These are phyloP conservation scores for Bruguiera parviflora DNA, from an alignment of 345 rosid species.

Conservation along the genomic window DNA sequence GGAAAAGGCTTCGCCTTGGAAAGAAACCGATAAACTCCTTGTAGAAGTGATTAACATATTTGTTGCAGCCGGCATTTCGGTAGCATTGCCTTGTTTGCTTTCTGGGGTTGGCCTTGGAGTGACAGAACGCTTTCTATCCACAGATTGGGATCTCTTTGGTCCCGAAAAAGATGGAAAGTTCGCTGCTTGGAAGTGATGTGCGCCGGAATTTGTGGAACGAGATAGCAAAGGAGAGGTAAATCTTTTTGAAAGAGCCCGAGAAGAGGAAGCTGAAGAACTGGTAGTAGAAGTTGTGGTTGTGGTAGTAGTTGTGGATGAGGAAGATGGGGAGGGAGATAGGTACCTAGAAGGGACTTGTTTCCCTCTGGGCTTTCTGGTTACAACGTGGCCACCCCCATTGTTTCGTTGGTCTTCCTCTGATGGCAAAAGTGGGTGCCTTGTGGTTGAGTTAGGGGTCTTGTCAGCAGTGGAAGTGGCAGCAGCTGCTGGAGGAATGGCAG, in stretches of 20 bases:
- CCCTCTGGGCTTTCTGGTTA: slow-evolving; percentile 58
- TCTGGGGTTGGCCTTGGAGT: slow-evolving; percentile 24
- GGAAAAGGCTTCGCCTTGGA: slow-evolving; percentile 87
- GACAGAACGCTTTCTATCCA: slow-evolving; percentile 57
- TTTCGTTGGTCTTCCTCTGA: slow-evolving; percentile 29
- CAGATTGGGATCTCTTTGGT: slow-evolving; percentile 78
- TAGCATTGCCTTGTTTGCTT: slow-evolving; percentile 28
- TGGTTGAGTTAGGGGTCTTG: slow-evolving; percentile 20
- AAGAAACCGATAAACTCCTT: slow-evolving; percentile 82
- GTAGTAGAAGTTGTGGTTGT: slow-evolving; percentile 24
- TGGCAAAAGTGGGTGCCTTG: slow-evolving; percentile 33
- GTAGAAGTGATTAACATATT: slow-evolving; percentile 85
- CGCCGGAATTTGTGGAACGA: slow-evolving; percentile 39
- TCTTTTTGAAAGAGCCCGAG: slow-evolving; percentile 37
- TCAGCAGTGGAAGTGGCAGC: slow-evolving; percentile 26
- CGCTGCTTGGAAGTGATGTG: background rate
- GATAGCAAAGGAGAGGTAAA: slow-evolving; percentile 63
- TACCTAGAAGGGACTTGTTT: slow-evolving; percentile 79
- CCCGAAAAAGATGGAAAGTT: slow-evolving; percentile 19
- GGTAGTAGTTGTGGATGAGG: slow-evolving; percentile 44
- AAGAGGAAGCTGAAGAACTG: slow-evolving; percentile 39
- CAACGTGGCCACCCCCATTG: slow-evolving; percentile 16
- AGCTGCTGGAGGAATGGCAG: slow-evolving; percentile 47
- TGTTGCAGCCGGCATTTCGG: slow-evolving; percentile 55
- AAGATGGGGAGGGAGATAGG: slow-evolving; percentile 81